phyloP scores from a whole-genome alignment of 495 filamentous ascomycete genomes.

The Lindgomyces ingoldianus region DNA sequence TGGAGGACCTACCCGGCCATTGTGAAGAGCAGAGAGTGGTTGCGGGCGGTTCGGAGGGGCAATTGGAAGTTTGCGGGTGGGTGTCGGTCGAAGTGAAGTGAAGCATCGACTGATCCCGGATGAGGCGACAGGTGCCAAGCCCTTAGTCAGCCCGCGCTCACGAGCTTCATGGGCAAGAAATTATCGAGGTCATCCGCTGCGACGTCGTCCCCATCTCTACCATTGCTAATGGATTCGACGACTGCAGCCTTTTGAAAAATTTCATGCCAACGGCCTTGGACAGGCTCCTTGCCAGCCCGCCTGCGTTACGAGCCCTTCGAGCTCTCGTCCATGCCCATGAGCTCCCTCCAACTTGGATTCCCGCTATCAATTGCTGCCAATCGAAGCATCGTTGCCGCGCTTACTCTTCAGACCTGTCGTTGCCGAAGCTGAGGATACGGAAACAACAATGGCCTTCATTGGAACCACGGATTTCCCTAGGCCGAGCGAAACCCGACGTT shows the following conservation, averaged over 20 bases:
- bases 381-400: not conserved
- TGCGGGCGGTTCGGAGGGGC: conserved; percentile 16
- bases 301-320: conserved; percentile 36
- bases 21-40: conserved; percentile 33
- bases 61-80: conserved; percentile 29
- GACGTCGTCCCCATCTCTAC: not conserved
- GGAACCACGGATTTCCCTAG: not conserved
- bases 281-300: conserved; percentile 39
- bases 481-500: not conserved
- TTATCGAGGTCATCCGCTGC: not conserved
- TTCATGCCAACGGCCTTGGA: conserved; percentile 38
- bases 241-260: not conserved
- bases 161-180: not conserved
- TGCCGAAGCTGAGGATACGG: not conserved
- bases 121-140: not conserved
- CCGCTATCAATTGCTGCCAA: conserved; percentile 9
- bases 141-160: conserved; percentile 9
- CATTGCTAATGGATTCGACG: conserved; percentile 20
- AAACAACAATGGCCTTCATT: not conserved
- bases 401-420: conserved; percentile 4
- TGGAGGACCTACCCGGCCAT: conserved; percentile 39
- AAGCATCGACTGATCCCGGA: conserved; percentile 30
- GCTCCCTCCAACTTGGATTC: conserved; percentile 2
- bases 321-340: conserved; percentile 19
- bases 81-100: conserved; percentile 12